phyloP scores from a whole-genome alignment of 169 alveolate species.

The Plasmodium sp. region DNA sequence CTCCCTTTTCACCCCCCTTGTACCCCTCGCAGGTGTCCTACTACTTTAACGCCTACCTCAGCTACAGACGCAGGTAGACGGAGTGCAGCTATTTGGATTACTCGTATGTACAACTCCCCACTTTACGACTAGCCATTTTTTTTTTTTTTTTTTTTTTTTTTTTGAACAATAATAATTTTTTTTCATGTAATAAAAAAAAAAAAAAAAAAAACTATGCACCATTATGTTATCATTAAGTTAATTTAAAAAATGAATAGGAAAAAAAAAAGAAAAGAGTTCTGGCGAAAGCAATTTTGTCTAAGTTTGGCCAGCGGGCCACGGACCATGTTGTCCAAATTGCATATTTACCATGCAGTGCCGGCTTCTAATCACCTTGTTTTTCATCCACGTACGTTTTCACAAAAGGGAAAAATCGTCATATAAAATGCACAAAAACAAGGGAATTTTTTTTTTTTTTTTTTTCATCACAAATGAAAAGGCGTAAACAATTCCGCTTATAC shows the following conservation, averaged over 20 bases:
- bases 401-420: not conserved
- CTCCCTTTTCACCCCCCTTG: not conserved
- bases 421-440: not conserved
- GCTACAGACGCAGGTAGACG: conserved; percentile 19
- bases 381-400: not conserved
- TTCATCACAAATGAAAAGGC: not conserved
- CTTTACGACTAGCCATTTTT: not conserved
- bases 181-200: not conserved
- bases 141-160: not conserved
- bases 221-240: not conserved
- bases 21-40: conserved; percentile 21
- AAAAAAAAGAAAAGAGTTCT: not conserved
- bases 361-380: not conserved
- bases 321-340: not conserved
- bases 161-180: not conserved
- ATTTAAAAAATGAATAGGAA: not conserved
- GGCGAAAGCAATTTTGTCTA: not conserved
- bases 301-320: not conserved
- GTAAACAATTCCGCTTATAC: not conserved
- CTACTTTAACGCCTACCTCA: conserved; percentile 43
- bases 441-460: not conserved
- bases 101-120: not conserved
- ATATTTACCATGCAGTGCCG: not conserved
- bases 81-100: not conserved
- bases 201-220: not conserved